Base-by-base conservation (phyloP, 163 green algal genomes). In the Botryococcus braunii region DNA sequence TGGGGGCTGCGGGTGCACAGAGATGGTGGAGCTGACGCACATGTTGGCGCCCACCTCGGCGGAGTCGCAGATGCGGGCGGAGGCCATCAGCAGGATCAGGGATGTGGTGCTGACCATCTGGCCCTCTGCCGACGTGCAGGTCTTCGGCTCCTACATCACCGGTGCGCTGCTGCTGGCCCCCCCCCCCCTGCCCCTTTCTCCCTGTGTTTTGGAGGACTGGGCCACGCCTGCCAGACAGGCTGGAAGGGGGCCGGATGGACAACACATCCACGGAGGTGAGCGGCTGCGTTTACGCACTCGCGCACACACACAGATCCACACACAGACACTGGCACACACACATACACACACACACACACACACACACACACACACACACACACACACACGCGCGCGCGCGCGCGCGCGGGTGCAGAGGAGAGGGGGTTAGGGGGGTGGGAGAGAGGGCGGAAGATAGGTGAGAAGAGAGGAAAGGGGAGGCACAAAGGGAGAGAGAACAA, bases 111-210 rank as follows among this genome's bases (percentile, higher is more conserved):
- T 73, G 3, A 65, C 66, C 35, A 85, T 96, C 36, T 97, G 85
- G 83, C 85, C 87, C 1, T 57, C 68, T 5, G 80, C 85, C 1
- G 37, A 67, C 25, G 76, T 96, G 35, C 50, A 87, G 58, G 74
- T 94, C 39, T 95, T 95, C 81, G 91, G 90, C 11, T 94, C 83
- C 43, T 95, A 86, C 79, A 83, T 89, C 56, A 96, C 85, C 56
- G 81, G 83, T 81, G 43, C 1, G 39, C 29, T n/a, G 1, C 47
- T 55, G 35, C 37, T 31, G 27, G 34, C 9, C 21, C 50, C 50
- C 34, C 50, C 8, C 1, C 13, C 50, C 2, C 17, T 31, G 13
- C n/a, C n/a, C n/a, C n/a, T n/a, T n/a, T n/a, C n/a, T n/a, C n/a
- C 27, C 17, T 38, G 13, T 11, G 50, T 8, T 38, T 27, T 60